A percentile compares a stretch with the other conserved stretches of the same genome.
Conservation (phyloP, 768 basidiomycete genomes). For the Mycena crocata region DNA sequence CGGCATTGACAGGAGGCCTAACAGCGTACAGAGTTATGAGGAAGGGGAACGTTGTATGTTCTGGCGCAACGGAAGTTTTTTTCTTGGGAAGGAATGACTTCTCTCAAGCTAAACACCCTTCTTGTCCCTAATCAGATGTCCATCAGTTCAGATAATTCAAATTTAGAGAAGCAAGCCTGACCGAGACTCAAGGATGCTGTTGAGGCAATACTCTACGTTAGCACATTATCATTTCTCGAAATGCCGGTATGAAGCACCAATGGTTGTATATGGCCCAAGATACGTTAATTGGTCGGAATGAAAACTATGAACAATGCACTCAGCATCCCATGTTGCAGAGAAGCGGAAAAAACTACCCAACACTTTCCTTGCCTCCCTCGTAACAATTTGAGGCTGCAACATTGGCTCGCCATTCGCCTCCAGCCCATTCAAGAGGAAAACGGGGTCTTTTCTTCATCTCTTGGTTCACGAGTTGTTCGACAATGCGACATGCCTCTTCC, state of each 20-base stretch:
- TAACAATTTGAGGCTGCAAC: constrained; percentile 91
- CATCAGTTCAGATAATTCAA: not conserved
- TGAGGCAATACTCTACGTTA: not conserved
- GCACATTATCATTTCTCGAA: not conserved
- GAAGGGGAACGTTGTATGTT: constrained; percentile 81
- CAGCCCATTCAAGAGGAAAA: constrained; percentile 77
- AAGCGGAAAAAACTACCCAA: constrained; percentile 53
- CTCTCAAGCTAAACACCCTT: constrained; percentile 78
- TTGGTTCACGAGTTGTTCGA: constrained; percentile 78
- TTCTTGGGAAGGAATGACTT: constrained; percentile 78
- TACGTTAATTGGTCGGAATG: constrained; percentile 87
- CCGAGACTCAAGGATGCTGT: constrained; percentile 83
- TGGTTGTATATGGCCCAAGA: constrained; percentile 87
- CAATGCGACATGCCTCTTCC: constrained; percentile 81
- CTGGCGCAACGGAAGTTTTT: constrained; percentile 65
- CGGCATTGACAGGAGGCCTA: constrained; percentile 7
- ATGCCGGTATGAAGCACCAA: constrained; percentile 42
- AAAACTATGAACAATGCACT: constrained; percentile 42
- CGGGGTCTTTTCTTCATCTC: constrained; percentile 73
- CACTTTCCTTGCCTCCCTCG: constrained; percentile 82
- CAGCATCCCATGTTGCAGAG: not conserved
- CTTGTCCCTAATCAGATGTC: constrained; percentile 62
- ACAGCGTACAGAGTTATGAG: constrained; percentile 79
- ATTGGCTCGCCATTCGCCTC: constrained; percentile 76
- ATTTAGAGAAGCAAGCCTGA: constrained; percentile 40